Evolutionary conservation across 1,139 yeast genomes (phyloP), one percentile per base, ranked within the genome.

Genomic region (Saccharomyces hybrid): DNA sequence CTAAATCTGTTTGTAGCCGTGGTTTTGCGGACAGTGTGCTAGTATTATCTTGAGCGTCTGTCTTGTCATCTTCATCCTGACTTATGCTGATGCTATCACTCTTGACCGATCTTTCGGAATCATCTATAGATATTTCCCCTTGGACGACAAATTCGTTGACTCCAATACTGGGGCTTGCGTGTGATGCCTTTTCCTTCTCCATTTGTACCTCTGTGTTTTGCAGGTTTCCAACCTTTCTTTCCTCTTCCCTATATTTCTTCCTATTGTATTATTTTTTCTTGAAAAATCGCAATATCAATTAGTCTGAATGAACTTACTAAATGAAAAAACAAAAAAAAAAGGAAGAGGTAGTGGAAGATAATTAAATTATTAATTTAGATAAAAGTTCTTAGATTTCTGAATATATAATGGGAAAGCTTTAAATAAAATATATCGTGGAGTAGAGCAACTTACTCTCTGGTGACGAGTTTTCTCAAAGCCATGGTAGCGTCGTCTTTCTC

Each of bases 401-500:
- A 38, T 38, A 38, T 38, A 38, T 38, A 38, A 38, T 38, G 44
- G 19, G 11, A 16, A 7, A 7, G 6, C 4, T 16, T 38, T 38
- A 38, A 21, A 19, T 38, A 38, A 19, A 11, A n/a, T 19, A 38
- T 38, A 9, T 38, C 11, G 5, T 2, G n/a, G 19, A 38, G 12
- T 24, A 21, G 11, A 11, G 24, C 19, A 7, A 9, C 8, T 19
- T 19, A 38, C 44, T 38, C 24, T 38, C 65, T 64, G 49, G 62
- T 61, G 47, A 65, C 64, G 31, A 66, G 58, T 49, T 57, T 65
- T 50, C 62, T 61, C 31, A 66, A 54, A 12, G 70, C 70, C 14
- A 60, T 50, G 48, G 68, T 58, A 4, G 70, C 70, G 52, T 66
- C 70, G 54, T 66, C 70, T 11, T 57, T 58, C 29, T 58, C 64